phyloP scores from a whole-genome alignment of 768 basidiomycete genomes.

The Agaricus subrufescens region DNA sequence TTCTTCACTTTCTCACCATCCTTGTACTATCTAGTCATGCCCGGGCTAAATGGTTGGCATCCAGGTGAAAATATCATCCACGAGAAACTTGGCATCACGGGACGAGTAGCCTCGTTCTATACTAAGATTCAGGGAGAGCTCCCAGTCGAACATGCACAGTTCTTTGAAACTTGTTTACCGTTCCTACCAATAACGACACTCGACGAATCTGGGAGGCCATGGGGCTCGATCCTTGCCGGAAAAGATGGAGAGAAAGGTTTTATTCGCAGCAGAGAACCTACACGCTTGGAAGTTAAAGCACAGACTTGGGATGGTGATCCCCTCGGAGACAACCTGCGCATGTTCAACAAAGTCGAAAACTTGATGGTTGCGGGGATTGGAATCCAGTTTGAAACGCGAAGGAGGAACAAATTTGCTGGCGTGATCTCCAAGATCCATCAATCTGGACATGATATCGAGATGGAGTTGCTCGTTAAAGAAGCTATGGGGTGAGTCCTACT shows the following conservation, averaged over 20 bases:
- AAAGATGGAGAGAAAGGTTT: slow-evolving; percentile 43
- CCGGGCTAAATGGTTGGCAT: slow-evolving; percentile 41
- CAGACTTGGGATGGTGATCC: slow-evolving; percentile 55
- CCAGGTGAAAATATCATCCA: slow-evolving; percentile 49
- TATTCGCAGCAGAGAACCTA: slow-evolving; percentile 29
- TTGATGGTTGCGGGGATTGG: slow-evolving; percentile 53
- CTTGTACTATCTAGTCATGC: slow-evolving; percentile 12
- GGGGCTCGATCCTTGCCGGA: slow-evolving; percentile 52
- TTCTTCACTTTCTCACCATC: too few species aligned
- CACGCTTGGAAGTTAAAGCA: slow-evolving; percentile 33
- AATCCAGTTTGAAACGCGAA: slow-evolving; percentile 49
- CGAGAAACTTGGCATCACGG: slow-evolving; percentile 37
- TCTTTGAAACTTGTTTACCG: slow-evolving; percentile 43
- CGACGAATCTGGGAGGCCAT: slow-evolving; percentile 47
- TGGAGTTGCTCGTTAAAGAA: slow-evolving; percentile 47
- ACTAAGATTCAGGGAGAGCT: slow-evolving; percentile 39
- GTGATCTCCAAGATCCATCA: slow-evolving; percentile 27
- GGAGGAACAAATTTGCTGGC: slow-evolving; percentile 63
- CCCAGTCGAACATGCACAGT: slow-evolving; percentile 42
- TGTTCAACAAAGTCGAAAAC: slow-evolving; percentile 14
- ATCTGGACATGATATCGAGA: slow-evolving; percentile 21
- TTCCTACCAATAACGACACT: slow-evolving; percentile 59
- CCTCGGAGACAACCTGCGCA: slow-evolving; percentile 30
- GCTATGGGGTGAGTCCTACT: slow-evolving; percentile 46
- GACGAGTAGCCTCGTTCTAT: slow-evolving; percentile 24